Conservation (phyloP, 192 early-diverging fungal genomes). For the Linnemannia exigua region DNA sequence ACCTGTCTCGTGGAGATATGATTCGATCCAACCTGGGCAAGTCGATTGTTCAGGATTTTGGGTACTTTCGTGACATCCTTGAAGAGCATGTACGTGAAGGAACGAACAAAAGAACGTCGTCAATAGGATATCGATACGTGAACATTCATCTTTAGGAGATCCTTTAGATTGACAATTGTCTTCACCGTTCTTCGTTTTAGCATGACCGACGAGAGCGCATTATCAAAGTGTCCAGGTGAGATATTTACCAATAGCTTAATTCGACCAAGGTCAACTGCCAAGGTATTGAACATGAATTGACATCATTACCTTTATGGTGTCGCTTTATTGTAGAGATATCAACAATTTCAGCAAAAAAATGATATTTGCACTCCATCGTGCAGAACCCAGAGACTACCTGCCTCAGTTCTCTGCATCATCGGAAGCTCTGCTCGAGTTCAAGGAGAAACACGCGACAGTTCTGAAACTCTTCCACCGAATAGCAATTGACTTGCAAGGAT, state of each 20-base stretch:
- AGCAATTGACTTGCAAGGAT: constrained; percentile 42
- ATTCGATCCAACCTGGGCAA: constrained; percentile 28
- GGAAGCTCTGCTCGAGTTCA: constrained; percentile 42
- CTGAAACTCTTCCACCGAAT: constrained; percentile 50
- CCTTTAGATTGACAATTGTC: too few species aligned
- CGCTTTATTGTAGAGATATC: constrained; percentile 30
- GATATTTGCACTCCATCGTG: constrained; percentile 55
- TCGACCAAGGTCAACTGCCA: not conserved
- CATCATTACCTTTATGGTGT: not conserved
- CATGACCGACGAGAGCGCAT: constrained; percentile 45
- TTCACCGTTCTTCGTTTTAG: not conserved
- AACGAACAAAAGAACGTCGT: not conserved
- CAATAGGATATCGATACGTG: not conserved
- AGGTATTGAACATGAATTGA: not conserved
- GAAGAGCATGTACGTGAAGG: constrained; percentile 39
- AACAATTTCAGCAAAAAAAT: constrained; percentile 55
- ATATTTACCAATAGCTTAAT: not conserved
- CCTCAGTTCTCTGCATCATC: constrained; percentile 30
- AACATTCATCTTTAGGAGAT: too few species aligned
- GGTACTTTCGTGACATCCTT: constrained; percentile 45
- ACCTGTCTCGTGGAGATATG: not conserved
- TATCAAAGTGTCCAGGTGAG: constrained; percentile 53
- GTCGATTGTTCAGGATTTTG: constrained; percentile 35
- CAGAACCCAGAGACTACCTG: constrained; percentile 44
- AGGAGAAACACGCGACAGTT: constrained; percentile 39